Evolutionary conservation across 2,329 filamentous ascomycete genomes (phyloP).

Genomic region (Akanthomyces lecanii): DNA sequence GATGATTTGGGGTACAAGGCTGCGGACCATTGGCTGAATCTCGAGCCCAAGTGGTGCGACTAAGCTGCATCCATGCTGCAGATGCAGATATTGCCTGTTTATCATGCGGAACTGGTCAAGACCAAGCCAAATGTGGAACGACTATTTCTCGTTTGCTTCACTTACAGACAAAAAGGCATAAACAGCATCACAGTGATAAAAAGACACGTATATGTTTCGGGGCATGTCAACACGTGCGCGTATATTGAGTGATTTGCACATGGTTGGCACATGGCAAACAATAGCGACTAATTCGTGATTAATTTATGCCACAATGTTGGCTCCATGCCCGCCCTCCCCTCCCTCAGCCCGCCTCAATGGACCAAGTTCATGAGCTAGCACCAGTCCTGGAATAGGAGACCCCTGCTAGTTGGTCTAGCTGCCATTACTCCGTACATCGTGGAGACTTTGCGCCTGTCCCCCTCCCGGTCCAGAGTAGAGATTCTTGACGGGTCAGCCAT

Average conservation of each 20-base stretch:
- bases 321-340: neutral
- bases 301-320: slow-evolving; percentile 5
- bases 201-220: neutral
- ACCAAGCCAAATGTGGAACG: neutral
- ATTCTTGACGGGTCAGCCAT: neutral
- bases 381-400: too few relatives aligned
- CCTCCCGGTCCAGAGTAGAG: neutral
- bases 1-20: slow-evolving; percentile 13
- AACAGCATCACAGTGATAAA: neutral
- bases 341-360: neutral
- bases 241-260: neutral
- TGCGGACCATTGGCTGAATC: neutral
- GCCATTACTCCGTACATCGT: neutral
- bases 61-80: neutral
- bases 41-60: neutral
- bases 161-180: neutral
- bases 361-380: too few relatives aligned
- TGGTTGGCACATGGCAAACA: neutral
- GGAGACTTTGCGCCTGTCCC: neutral
- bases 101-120: neutral
- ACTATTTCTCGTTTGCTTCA: neutral
- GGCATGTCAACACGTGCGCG: neutral
- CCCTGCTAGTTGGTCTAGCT: too few relatives aligned
- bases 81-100: neutral
- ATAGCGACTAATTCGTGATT: slow-evolving; percentile 7